A percentile compares a stretch with the other conserved stretches of the same genome.
Evolutionary conservation across 2,329 filamentous ascomycete species (phyloP).

Genomic region (Aotearoamyces nothofagi): DNA sequence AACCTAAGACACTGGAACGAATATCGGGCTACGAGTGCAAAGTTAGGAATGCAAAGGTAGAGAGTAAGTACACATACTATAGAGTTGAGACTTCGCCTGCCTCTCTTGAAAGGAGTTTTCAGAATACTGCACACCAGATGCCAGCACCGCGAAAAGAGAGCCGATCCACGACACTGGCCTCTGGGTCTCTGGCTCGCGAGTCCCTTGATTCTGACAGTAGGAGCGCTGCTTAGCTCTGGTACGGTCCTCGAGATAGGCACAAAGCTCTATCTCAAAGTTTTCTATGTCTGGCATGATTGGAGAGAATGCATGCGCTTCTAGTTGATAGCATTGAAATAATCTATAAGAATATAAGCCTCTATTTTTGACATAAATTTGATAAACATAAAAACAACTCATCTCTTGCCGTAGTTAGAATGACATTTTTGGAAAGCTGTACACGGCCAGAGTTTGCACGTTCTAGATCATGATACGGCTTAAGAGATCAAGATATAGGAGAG

Average conservation of each 20-base stretch:
- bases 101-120: slow-evolving; percentile 27
- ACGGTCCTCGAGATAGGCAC: slow-evolving; percentile 45
- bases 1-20: slow-evolving; percentile 46
- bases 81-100: slow-evolving; percentile 11
- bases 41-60: slow-evolving; percentile 45
- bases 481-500: no score
- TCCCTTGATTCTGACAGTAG: no score
- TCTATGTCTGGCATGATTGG: slow-evolving; percentile 48
- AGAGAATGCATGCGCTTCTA: slow-evolving; percentile 47
- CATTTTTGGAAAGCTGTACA: no score
- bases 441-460: no score
- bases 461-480: no score
- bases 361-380: no score
- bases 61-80: slow-evolving; percentile 42
- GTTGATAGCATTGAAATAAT: slow-evolving; percentile 46
- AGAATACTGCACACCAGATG: slow-evolving; percentile 47
- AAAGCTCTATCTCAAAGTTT: slow-evolving; percentile 42
- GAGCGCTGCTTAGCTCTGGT: slow-evolving; percentile 30
- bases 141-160: slow-evolving; percentile 44
- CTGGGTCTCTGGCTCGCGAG: no score
- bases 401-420: no score
- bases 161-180: slow-evolving; percentile 45
- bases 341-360: slow-evolving; percentile 22
- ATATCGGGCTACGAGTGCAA: slow-evolving; percentile 32
- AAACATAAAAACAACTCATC: no score